Conservation (phyloP, 257 asterid species). For the Capsicum pubescens region DNA sequence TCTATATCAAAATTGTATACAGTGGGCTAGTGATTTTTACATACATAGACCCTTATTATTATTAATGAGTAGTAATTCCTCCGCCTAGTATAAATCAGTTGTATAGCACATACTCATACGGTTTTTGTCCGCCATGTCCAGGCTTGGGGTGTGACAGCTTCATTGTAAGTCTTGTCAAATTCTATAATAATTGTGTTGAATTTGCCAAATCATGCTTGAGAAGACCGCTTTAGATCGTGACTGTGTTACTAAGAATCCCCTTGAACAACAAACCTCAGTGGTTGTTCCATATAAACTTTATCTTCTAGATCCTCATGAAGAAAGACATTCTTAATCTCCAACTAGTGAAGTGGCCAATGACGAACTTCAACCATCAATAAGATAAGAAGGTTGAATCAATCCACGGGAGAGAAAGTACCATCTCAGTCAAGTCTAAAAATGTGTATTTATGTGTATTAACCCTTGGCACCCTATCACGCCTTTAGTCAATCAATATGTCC, state of each 20-base stretch:
- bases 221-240: neutral
- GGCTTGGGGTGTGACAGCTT: too few relatives aligned
- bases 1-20: too few relatives aligned
- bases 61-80: too few relatives aligned
- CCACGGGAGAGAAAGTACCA: neutral
- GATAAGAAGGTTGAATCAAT: neutral
- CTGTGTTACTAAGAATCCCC: neutral
- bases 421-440: neutral
- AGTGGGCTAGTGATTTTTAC: too few relatives aligned
- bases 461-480: constrained; percentile 9
- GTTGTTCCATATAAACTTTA: neutral
- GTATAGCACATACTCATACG: too few relatives aligned
- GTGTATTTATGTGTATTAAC: neutral
- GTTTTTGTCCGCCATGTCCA: too few relatives aligned
- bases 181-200: neutral
- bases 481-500: neutral
- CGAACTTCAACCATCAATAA: neutral
- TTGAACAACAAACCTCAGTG: neutral
- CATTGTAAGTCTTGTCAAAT: neutral
- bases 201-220: neutral
- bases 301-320: constrained; percentile 1
- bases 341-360: neutral
- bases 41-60: too few relatives aligned
- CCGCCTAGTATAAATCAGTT: too few relatives aligned
- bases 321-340: neutral